These are phyloP conservation scores for Mycoemilia scoparia DNA, from an alignment of 192 early-diverging fungal species.

Conservation along the genomic window DNA sequence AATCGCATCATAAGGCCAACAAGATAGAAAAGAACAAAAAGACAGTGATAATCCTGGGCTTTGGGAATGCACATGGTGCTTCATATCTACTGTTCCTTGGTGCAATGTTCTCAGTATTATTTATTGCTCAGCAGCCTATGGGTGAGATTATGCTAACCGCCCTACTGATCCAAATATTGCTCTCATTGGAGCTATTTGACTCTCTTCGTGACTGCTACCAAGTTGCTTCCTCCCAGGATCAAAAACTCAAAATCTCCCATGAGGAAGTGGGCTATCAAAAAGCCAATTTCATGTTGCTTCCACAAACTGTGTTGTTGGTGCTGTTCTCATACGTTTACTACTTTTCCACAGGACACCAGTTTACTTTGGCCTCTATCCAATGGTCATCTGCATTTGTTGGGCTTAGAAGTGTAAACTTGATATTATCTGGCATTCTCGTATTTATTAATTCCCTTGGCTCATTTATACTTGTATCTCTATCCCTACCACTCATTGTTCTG, in stretches of 20 bases:
- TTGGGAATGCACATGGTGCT: constrained; percentile 46
- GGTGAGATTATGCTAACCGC: constrained; percentile 43
- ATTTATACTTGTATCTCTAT: constrained; percentile 27
- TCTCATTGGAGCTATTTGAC: constrained; percentile 32
- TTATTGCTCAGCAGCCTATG: constrained; percentile 62
- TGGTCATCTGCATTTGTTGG: constrained; percentile 83
- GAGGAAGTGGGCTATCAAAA: constrained; percentile 4
- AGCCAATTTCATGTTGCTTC: constrained; percentile 14
- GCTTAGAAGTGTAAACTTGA: constrained; percentile 46
- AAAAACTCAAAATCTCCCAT: background rate
- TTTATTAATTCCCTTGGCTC: constrained; percentile 57
- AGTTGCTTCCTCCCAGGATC: constrained; percentile 1
- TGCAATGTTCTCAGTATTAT: constrained; percentile 40
- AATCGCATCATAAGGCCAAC: background rate
- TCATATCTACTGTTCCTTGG: constrained; percentile 44
- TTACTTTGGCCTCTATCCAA: constrained; percentile 72
- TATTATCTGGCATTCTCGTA: constrained; percentile 49
- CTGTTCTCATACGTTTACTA: constrained; percentile 43
- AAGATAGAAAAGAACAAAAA: constrained; percentile 4
- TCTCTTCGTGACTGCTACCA: constrained; percentile 10
- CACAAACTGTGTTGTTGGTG: constrained; percentile 24
- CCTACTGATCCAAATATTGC: constrained; percentile 22
- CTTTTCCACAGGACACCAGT: constrained; percentile 88
- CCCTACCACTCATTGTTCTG: constrained; percentile 36
- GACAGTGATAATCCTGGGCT: constrained; percentile 32